Conservation (phyloP, 78 protist genomes). For the Tieghemostelium lacteum region DNA sequence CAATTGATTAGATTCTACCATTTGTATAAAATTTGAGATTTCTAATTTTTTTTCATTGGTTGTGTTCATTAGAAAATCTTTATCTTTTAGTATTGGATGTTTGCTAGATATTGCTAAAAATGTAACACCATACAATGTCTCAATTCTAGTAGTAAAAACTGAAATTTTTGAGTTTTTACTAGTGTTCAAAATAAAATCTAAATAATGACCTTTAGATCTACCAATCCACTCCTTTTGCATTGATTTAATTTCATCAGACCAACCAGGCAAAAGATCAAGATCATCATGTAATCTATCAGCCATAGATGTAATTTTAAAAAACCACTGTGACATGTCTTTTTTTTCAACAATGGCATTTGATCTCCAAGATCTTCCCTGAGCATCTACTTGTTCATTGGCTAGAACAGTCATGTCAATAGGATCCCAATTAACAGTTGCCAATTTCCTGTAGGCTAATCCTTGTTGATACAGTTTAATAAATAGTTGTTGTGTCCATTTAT, state of each 20-base stretch:
- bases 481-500: constrained; percentile 96
- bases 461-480: constrained; percentile 82
- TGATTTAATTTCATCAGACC: constrained; percentile 91
- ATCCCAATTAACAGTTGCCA: constrained; percentile 92
- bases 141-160: constrained; percentile 92
- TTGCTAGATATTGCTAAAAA: constrained; percentile 75
- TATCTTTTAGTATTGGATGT: constrained; percentile 26
- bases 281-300: constrained; percentile 84
- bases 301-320: constrained; percentile 81
- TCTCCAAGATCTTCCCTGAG: constrained; percentile 93
- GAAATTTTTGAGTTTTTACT: background rate
- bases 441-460: constrained; percentile 89
- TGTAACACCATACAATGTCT: constrained; percentile 91
- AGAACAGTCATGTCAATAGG: constrained; percentile 94
- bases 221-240: constrained; percentile 96
- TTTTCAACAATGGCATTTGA: constrained; percentile 91
- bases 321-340: constrained; percentile 89
- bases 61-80: background rate
- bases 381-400: constrained; percentile 96
- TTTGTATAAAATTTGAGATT: background rate
- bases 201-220: constrained; percentile 73
- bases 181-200: constrained; percentile 28
- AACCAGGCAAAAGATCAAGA: constrained; percentile 80
- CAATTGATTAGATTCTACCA: background rate
- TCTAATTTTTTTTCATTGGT: background rate